phyloP scores from a whole-genome alignment of 2,329 filamentous ascomycete species.

The Coccinonectria pachysandricola region DNA sequence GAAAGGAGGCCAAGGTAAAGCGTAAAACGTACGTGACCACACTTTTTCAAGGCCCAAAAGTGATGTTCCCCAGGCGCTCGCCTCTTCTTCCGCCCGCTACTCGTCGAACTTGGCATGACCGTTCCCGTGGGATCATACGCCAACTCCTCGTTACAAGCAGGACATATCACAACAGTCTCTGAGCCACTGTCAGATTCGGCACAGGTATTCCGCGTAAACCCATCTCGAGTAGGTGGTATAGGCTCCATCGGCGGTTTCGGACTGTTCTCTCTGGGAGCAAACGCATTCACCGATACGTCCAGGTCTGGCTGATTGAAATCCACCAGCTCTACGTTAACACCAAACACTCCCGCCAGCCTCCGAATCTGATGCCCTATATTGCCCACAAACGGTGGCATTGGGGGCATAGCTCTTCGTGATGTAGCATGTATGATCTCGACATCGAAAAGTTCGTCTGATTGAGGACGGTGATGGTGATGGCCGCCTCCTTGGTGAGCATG shows the following conservation, averaged over 20 bases:
- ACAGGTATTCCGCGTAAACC: constrained; percentile 66
- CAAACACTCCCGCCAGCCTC: constrained; percentile 17
- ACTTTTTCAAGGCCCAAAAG: constrained; percentile 85
- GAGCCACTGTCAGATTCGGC: constrained; percentile 34
- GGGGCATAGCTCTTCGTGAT: constrained; percentile 15
- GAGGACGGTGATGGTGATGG: too few relatives aligned
- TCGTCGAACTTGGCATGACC: constrained; percentile 9
- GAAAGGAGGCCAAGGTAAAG: too few relatives aligned
- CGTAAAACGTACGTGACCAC: constrained; percentile 73
- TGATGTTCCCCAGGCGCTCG: constrained; percentile 57
- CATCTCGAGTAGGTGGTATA: constrained; percentile 55
- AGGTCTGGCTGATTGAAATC: constrained; percentile 12
- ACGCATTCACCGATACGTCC: constrained; percentile 21
- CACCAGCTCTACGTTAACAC: constrained; percentile 14
- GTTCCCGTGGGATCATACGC: constrained; percentile 52
- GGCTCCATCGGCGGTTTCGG: constrained; percentile 47
- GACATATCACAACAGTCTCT: constrained; percentile 67
- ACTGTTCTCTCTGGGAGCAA: constrained; percentile 21
- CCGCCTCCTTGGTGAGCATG: too few relatives aligned
- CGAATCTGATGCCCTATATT: too few relatives aligned
- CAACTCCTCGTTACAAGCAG: constrained; percentile 77
- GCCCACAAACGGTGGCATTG: too few relatives aligned
- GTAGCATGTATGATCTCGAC: constrained; percentile 14
- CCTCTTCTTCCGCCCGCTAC: constrained; percentile 31
- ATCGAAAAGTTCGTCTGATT: constrained; percentile 18